Conservation (phyloP, 345 rosid species). For the Eucalyptus pauciflora region DNA sequence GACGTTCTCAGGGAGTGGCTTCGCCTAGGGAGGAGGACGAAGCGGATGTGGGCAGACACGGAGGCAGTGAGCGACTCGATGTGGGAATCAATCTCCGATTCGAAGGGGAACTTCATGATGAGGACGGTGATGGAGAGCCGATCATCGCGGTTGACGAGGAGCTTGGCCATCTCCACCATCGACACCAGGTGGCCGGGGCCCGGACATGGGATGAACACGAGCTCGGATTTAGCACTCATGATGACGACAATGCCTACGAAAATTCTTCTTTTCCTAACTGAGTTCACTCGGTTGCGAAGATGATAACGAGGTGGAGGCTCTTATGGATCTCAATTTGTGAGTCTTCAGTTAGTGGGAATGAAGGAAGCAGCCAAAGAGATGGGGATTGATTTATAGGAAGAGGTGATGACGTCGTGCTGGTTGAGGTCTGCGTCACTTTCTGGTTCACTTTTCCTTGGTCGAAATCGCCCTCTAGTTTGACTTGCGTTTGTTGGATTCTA, state of each 20-base stretch:
- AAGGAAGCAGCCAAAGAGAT: neutral
- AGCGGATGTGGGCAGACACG: no score
- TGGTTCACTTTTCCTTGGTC: neutral
- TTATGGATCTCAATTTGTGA: no score
- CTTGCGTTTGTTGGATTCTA: no score
- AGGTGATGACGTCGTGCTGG: neutral
- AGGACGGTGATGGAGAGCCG: slow-evolving; percentile 34
- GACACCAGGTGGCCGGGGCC: slow-evolving; percentile 39
- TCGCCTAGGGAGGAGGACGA: no score
- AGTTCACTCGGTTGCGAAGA: neutral
- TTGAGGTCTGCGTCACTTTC: neutral
- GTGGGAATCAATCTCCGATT: no score
- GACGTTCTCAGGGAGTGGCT: no score
- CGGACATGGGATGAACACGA: neutral
- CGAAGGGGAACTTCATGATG: slow-evolving; percentile 3
- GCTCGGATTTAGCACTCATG: neutral
- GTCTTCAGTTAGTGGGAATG: no score
- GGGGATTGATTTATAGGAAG: neutral
- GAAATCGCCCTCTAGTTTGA: no score
- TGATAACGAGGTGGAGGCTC: neutral
- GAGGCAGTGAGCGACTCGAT: no score
- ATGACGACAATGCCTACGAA: neutral
- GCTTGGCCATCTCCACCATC: slow-evolving; percentile 25
- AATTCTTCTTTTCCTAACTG: neutral
- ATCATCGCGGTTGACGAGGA: slow-evolving; percentile 18